Base-by-base conservation (phyloP, 2,329 filamentous ascomycete species). In the Fusarium sp. region DNA sequence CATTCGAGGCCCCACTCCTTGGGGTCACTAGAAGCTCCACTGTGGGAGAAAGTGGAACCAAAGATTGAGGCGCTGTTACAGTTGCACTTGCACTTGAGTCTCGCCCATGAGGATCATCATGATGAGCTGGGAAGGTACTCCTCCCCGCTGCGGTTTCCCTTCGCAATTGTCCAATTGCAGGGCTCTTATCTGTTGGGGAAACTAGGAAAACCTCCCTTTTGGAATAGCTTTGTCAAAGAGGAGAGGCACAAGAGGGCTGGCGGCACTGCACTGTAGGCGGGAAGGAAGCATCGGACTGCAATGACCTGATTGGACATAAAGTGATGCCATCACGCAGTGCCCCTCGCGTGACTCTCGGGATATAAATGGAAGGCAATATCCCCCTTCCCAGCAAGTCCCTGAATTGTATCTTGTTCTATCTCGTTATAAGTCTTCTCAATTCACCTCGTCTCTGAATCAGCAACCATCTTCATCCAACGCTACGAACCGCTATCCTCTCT, bases 291-390 rank as follows among this genome's bases (percentile, higher is more conserved):
- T 65, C 53, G 58, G 62, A 43, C 49, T 38, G 50, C 53, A 41
- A 70, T 71, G 69, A 71, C 40, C 69, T 71, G 69, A 71, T 71
- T 71, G 69, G 69, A 51, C 49, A 56, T 49, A 46, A 50, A 44
- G 67, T 71, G 69, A 69, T 71, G 69, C 69, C 69, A 71, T 69
- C 59, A 42, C 38, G 15, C 45, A 61, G 43, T 25, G 49, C 54
- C 29, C 52, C 64, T 71, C 69, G 69, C 65, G 69, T 71, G 69
- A 71, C 69, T 50, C 51, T 51, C 61, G 42, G 46, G 58, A 69
- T 70, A 71, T 71, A 71, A 71, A 60, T 46, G 41, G 47, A 61
- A 12, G 36, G 36, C 19, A 38, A 65, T 48, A 39, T 68, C 52
- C 41, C 19, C 57, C 47, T 66, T 65, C 49, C 48, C 39, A 45